Percentiles rank a stretch among this genome's conserved stretches.
These are phyloP conservation scores for Geotrichum reessii DNA, from an alignment of 1,139 yeast genomes.

Conservation along the genomic window DNA sequence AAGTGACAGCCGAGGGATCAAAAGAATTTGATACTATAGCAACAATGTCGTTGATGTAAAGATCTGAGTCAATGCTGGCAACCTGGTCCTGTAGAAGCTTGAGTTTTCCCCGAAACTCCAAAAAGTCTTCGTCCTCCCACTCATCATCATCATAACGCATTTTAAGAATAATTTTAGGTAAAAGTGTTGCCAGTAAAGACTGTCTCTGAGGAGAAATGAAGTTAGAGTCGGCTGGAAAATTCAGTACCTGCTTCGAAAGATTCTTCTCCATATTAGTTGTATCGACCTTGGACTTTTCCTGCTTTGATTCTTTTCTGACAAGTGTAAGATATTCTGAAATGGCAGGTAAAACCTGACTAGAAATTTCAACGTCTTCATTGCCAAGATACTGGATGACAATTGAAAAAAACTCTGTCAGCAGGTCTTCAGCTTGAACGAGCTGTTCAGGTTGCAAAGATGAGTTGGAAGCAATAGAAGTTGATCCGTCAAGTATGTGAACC, in stretches of 20 bases:
- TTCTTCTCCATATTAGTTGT: constrained; percentile 27
- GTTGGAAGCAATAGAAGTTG: constrained; percentile 32
- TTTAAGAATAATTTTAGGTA: constrained; percentile 66
- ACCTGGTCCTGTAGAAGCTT: constrained; percentile 80
- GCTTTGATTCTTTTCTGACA: constrained; percentile 51
- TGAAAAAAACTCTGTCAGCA: constrained; percentile 66
- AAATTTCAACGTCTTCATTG: constrained; percentile 84
- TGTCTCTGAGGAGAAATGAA: constrained; percentile 37
- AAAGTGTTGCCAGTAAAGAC: constrained; percentile 54
- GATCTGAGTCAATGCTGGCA: constrained; percentile 65
- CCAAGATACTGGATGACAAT: constrained; percentile 61
- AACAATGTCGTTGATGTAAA: constrained; percentile 67
- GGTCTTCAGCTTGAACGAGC: constrained; percentile 38
- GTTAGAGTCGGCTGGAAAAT: constrained; percentile 31
- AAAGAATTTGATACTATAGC: constrained; percentile 58
- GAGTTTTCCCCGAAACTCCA: constrained; percentile 67
- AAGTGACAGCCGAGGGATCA: constrained; percentile 25
- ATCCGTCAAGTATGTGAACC: constrained; percentile 56
- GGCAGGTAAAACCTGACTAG: constrained; percentile 76
- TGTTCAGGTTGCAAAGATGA: constrained; percentile 18
- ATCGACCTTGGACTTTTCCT: constrained; percentile 29
- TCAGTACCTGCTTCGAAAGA: constrained; percentile 26
- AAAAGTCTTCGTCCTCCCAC: constrained; percentile 61
- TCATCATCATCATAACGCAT: constrained; percentile 68
- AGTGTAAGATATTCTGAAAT: constrained; percentile 66